Evolutionary conservation across 148 eudicot species (phyloP), one percentile per base, ranked within the genome.

Genomic region (Pharnaceum exiguum): DNA sequence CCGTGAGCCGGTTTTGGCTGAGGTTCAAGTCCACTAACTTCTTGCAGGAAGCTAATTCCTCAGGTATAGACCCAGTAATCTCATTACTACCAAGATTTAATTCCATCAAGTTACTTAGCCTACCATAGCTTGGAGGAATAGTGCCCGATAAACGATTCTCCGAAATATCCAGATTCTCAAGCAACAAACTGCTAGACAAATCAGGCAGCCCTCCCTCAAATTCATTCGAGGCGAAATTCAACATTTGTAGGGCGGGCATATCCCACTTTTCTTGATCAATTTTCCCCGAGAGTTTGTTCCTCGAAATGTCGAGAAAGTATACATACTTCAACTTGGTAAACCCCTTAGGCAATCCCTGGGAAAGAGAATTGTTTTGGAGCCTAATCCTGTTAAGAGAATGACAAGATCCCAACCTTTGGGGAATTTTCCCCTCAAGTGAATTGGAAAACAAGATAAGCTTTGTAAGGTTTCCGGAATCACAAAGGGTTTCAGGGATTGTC

Each of bases 391-490:
- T 72, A 30, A 90, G 76, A 30, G 85, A 82, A 22, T 36, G 68
- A 49, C 97, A 90, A 11, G 39, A 60, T 26, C 85, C 68, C 22
- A 90, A 73, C 39, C 74, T 80, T 22, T 25, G 39, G 10, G 97
- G 87, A 50, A 90, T 80, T 18, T 59, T 63, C 3, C 97, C 89
- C 23, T 65, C 60, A 19, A 90, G 71, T 29, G 77, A 72, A 58
- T 90, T 90, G 26, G 97, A 87, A 63, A 90, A 90, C 31, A 90
- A 80, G 27, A 90, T 87, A 44, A 90, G 90, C 61, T 90, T 90
- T 17, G 52, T 66, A 39, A 90, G 90, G 15, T 45, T 50, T 26
- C 75, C 60, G 0, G 97, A 86, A 0, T 70, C 23, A 53, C 97
- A 90, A 24, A 87, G 74, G 18, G 39, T 60, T 60, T 57, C 64